Evolutionary conservation across 331 rosid species (phyloP).

Genomic region (Pyrus hybrid): DNA sequence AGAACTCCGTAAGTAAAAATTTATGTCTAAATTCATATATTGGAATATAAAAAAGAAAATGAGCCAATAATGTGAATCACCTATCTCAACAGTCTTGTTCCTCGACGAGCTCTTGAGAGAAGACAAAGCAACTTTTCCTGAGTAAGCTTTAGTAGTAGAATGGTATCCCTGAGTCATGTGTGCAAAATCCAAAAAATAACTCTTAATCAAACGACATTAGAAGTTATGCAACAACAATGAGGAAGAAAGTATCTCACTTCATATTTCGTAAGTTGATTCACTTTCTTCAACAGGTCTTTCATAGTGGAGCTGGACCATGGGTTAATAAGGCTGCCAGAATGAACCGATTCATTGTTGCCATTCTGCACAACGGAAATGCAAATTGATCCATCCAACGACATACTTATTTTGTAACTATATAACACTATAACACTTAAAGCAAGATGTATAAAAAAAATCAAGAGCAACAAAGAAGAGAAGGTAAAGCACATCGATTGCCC

Average conservation of each 20-base stretch:
- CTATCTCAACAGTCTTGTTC: slow-evolving; percentile 72
- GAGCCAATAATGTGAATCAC: slow-evolving; percentile 29
- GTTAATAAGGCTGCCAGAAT: slow-evolving; percentile 30
- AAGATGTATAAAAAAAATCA: not conserved
- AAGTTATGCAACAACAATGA: slow-evolving; percentile 3
- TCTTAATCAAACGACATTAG: not conserved
- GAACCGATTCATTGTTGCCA: slow-evolving; percentile 20
- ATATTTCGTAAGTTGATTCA: slow-evolving; percentile 35
- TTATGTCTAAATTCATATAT: not conserved
- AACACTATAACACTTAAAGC: not conserved
- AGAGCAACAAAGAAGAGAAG: not conserved
- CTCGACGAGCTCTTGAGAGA: slow-evolving; percentile 66
- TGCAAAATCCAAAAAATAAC: not conserved
- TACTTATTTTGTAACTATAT: not conserved
- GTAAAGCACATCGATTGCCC: not conserved
- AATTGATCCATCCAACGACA: not conserved
- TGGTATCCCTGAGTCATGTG: slow-evolving; percentile 59
- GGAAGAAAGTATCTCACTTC: slow-evolving; percentile 39
- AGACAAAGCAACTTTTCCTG: slow-evolving; percentile 64
- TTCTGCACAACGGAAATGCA: slow-evolving; percentile 33
- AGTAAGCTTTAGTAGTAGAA: slow-evolving; percentile 54
- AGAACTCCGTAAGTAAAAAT: not conserved
- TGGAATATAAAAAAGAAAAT: not conserved
- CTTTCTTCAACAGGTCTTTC: slow-evolving; percentile 45
- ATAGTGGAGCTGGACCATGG: slow-evolving; percentile 71